phyloP scores from a whole-genome alignment of 2,329 filamentous ascomycete species.

The Fusarium acutatum region DNA sequence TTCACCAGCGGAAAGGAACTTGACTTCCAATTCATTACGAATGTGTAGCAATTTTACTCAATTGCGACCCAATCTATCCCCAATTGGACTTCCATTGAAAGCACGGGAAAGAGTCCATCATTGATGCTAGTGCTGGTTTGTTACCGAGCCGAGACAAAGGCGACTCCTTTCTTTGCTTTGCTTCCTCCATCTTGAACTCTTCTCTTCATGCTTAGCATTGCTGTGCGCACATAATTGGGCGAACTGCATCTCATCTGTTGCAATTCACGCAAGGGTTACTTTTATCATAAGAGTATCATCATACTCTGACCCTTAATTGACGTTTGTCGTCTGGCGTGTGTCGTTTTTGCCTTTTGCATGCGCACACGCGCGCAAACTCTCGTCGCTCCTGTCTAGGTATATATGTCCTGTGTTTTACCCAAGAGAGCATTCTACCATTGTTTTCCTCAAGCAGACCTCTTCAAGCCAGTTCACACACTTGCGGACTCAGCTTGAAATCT shows the following conservation, averaged over 20 bases:
- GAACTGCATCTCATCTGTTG: background rate
- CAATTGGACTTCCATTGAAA: conserved; percentile 31
- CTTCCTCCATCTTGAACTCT: background rate
- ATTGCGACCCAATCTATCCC: conserved; percentile 35
- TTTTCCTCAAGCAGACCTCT: background rate
- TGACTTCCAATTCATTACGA: background rate
- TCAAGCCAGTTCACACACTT: background rate
- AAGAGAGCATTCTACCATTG: background rate
- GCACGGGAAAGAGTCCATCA: conserved; percentile 1
- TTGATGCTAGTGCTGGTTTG: conserved; percentile 14
- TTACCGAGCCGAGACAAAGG: conserved; percentile 5
- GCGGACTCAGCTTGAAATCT: conserved; percentile 12
- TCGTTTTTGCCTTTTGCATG: conserved; percentile 27
- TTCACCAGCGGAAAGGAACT: conserved; percentile 6
- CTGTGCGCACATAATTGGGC: conserved; percentile 2
- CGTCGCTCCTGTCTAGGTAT: background rate
- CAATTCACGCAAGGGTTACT: background rate
- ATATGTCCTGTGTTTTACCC: background rate
- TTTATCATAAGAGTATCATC: background rate
- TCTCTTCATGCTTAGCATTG: conserved; percentile 13
- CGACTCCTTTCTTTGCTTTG: conserved; percentile 6
- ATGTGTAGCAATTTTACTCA: background rate
- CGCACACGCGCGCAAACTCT: conserved; percentile 40
- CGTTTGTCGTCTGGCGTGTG: conserved; percentile 16
- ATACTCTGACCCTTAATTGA: conserved; percentile 8